Base-by-base conservation (phyloP, 2,329 filamentous ascomycete genomes). In the Karstenula rhodostoma region DNA sequence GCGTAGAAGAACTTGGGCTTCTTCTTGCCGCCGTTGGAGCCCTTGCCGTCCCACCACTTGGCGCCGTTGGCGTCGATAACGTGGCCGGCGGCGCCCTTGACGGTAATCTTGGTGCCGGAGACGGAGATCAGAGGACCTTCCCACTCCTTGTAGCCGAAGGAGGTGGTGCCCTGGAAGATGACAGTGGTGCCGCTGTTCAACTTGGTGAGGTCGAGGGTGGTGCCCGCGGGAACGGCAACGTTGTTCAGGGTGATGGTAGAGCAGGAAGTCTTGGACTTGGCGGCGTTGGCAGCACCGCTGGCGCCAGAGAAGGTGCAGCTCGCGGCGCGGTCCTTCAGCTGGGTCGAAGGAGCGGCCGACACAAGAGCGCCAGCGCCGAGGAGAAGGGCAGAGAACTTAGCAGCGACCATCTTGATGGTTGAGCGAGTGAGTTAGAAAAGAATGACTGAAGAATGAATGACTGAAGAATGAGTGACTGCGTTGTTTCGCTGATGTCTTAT, bases 101-200 rank as follows among this genome's bases (percentile, higher is more conserved):
- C 87, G 62, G 83, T 85, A 70, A 89, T 85, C 62, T 87, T 72
- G 56, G 63, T 77, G 43, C 89, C 89, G 1, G 84, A 84, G 63
- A 90, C 80, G 29, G 83, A 82, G 67, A 91, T 82, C 15, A 91
- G 80, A 47, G 89, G 89, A 0, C 89, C 89, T 1, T 74, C 73
- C 89, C 88, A 91, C 68, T 89, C 85, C 63, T 86, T 80, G 78
- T 89, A 90, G 22, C 82, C 88, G 69, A 89, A 91, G 56, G 85
- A 87, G n/a, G 89, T 91, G 15, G 81, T 85, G 46, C 89, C 89
- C 59, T 86, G 75, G 76, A 91, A 91, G 67, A 84, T 85, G 63
- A 90, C 82, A 57, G 75, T 81, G 15, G 86, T 87, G 63, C 83
- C 83, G 19, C 75, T 70, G 1, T 79, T 80, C 42, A 88, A 79